Percentiles rank a stretch among this genome's conserved stretches.
These are phyloP conservation scores for Lachnum nothofagi DNA, from an alignment of 2,329 filamentous ascomycete species.

Conservation along the genomic window DNA sequence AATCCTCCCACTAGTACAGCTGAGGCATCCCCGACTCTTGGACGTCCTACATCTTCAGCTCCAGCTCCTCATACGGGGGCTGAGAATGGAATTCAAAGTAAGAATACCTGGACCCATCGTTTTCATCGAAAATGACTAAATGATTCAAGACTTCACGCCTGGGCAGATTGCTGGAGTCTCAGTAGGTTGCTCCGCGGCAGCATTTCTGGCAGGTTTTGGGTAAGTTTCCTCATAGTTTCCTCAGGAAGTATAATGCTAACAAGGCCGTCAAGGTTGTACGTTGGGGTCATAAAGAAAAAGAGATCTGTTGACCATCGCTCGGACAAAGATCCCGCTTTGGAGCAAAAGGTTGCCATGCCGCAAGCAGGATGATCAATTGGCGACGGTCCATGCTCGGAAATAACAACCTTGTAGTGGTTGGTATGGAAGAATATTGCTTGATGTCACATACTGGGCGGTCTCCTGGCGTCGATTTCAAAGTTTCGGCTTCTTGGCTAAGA, in stretches of 20 bases:
- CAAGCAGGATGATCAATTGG: not conserved
- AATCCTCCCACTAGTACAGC: not conserved
- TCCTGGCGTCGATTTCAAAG: no score
- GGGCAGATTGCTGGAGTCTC: not conserved
- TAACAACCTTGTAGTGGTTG: no score
- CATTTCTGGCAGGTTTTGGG: not conserved
- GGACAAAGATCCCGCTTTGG: not conserved
- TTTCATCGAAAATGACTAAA: not conserved
- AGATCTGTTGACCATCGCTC: not conserved
- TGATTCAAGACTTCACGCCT: not conserved
- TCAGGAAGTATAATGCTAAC: not conserved
- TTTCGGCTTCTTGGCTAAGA: no score
- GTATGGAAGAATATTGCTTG: no score
- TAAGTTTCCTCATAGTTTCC: not conserved
- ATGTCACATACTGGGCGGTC: no score
- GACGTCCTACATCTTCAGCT: not conserved
- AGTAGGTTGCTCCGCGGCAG: not conserved
- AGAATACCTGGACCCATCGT: not conserved
- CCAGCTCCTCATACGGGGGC: not conserved
- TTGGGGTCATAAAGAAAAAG: not conserved
- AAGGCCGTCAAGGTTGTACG: not conserved
- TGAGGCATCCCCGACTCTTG: not conserved
- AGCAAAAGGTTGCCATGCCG: not conserved
- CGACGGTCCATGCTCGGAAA: no score
- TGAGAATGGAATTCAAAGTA: not conserved